phyloP scores from a whole-genome alignment of 2,329 filamentous ascomycete genomes.

The Trichophyton benhamiae region DNA sequence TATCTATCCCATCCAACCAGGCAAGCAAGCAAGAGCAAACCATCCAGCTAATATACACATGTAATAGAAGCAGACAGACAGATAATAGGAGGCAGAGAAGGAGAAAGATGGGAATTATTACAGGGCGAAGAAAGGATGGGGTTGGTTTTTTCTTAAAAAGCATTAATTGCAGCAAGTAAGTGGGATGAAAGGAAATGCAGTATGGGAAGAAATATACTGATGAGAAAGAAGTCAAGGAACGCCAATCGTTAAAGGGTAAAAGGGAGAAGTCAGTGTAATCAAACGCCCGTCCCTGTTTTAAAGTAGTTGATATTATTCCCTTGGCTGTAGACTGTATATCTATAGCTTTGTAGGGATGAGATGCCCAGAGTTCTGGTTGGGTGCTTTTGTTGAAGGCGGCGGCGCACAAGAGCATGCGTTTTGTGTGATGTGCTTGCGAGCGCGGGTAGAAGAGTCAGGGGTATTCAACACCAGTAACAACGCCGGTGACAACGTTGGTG shows the following conservation, averaged over 20 bases:
- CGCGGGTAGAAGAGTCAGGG: neutral
- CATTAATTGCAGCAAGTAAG: neutral
- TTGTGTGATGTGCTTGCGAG: too few relatives aligned
- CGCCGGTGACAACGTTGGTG: too few relatives aligned
- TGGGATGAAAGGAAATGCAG: neutral
- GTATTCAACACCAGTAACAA: neutral
- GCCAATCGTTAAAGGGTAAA: neutral
- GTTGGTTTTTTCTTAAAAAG: neutral
- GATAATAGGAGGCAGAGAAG: neutral
- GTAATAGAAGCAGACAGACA: neutral
- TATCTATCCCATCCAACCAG: neutral
- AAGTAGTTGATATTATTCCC: neutral
- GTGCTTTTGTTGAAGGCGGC: neutral
- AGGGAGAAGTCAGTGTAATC: neutral
- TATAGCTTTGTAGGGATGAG: neutral
- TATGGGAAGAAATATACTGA: too few relatives aligned
- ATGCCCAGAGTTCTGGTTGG: neutral
- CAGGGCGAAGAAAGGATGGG: neutral
- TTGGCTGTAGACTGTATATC: neutral
- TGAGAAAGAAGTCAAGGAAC: neutral
- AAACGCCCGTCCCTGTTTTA: constrained; percentile 1
- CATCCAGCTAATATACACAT: constrained; percentile 6
- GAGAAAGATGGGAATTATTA: neutral
- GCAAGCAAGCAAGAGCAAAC: neutral
- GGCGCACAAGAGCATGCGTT: too few relatives aligned